These are phyloP conservation scores for Chlamydomonas incerta DNA, from an alignment of 139 green algal genomes.

Conservation along the genomic window DNA sequence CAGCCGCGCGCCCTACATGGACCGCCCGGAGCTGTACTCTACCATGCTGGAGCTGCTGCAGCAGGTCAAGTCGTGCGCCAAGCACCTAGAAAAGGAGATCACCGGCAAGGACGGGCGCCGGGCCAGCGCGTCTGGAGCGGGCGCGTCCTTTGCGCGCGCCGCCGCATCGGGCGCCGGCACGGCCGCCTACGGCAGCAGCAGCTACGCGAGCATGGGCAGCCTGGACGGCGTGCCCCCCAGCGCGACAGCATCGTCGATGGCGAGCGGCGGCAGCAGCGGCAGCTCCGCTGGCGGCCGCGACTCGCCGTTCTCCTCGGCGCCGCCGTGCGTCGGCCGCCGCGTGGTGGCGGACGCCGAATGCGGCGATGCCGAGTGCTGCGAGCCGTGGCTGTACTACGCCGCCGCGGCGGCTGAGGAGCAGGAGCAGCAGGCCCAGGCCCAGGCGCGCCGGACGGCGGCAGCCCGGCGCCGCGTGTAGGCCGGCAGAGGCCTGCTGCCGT, in stretches of 20 bases:
- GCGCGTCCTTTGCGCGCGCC: not conserved
- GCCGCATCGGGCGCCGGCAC: not conserved
- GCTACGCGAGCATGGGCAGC: no score
- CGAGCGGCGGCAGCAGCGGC: no score
- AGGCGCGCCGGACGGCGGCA: no score
- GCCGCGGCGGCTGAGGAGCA: not conserved
- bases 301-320: not conserved
- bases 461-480: no score
- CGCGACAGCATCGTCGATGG: no score
- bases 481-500: no score
- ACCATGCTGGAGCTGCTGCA: conserved; percentile 12
- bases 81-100: conserved; percentile 25
- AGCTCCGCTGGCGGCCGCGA: not conserved
- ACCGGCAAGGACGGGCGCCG: not conserved
- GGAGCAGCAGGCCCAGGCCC: not conserved
- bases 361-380: conserved; percentile 12
- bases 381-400: conserved; percentile 38
- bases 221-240: no score
- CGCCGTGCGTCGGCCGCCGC: not conserved
- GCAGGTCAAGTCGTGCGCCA: conserved; percentile 15
- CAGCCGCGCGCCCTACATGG: not conserved
- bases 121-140: no score
- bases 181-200: not conserved
- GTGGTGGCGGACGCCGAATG: not conserved
- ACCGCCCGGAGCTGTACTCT: conserved; percentile 1